Evolutionary conservation across 2,329 filamentous ascomycete genomes (phyloP).

Genomic region (Zymoseptoria crescenta): DNA sequence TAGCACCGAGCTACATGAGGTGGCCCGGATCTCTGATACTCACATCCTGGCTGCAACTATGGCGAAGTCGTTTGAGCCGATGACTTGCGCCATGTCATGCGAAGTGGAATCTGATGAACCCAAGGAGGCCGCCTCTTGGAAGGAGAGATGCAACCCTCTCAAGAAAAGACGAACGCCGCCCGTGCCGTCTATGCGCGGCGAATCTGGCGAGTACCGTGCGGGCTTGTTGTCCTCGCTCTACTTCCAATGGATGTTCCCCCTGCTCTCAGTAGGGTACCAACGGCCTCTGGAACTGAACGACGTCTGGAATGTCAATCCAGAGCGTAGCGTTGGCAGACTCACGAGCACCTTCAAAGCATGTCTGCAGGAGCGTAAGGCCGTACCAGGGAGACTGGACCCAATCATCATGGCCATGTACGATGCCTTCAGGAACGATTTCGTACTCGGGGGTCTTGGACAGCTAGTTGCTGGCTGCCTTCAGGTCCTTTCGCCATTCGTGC

Average conservation of each 20-base stretch:
- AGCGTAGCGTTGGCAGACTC: slow-evolving; percentile 61
- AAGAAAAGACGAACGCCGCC: slow-evolving; percentile 45
- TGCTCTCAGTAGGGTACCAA: slow-evolving; percentile 78
- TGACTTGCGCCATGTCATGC: no score
- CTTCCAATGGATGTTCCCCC: slow-evolving; percentile 78
- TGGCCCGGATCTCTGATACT: no score
- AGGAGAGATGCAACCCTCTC: slow-evolving; percentile 46
- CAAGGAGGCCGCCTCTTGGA: slow-evolving; percentile 42
- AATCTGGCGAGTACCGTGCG: slow-evolving; percentile 54
- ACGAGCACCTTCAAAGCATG: slow-evolving; percentile 49
- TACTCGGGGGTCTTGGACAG: not conserved
- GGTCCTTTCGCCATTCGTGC: not conserved
- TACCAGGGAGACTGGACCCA: not conserved
- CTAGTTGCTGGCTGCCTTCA: not conserved
- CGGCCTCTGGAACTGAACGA: slow-evolving; percentile 74
- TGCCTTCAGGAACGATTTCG: not conserved
- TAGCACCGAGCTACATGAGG: no score
- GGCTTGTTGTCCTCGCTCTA: slow-evolving; percentile 63
- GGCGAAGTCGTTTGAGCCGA: no score
- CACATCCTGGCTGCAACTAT: no score
- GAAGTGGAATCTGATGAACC: no score
- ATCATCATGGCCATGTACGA: not conserved
- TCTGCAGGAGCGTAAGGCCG: slow-evolving; percentile 1
- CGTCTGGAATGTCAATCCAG: slow-evolving; percentile 76
- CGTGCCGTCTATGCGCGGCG: slow-evolving; percentile 43